These are phyloP conservation scores for Darksidea phi DNA, from an alignment of 495 filamentous ascomycete species.

Conservation along the genomic window DNA sequence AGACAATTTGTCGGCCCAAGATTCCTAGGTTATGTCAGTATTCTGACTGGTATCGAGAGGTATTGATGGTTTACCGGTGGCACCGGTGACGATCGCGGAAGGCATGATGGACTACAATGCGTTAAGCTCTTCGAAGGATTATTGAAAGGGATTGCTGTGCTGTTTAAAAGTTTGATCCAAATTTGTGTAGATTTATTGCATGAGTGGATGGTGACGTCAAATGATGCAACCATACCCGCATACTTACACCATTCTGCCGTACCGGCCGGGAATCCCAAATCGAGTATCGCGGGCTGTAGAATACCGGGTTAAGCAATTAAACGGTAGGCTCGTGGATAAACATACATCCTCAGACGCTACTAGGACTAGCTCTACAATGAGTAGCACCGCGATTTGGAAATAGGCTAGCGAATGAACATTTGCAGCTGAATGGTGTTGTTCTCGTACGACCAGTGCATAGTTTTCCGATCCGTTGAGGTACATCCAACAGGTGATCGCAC, in stretches of 20 bases:
- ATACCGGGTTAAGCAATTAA: too few species aligned
- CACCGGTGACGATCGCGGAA: constrained; percentile 37
- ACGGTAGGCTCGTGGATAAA: too few species aligned
- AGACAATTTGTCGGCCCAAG: constrained; percentile 35
- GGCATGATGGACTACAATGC: constrained; percentile 21
- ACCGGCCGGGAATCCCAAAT: neutral
- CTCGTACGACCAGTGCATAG: too few species aligned
- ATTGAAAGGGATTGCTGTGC: neutral
- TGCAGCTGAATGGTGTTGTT: too few species aligned
- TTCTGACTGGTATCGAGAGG: neutral
- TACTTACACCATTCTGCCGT: neutral
- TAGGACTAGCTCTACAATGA: too few species aligned
- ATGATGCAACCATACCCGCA: neutral
- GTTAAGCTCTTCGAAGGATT: neutral
- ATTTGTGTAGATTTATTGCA: neutral
- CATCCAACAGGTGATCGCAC: too few species aligned
- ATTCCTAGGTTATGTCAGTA: constrained; percentile 26
- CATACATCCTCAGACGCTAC: too few species aligned
- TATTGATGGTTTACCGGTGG: constrained; percentile 24
- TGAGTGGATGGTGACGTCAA: neutral
- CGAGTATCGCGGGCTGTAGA: neutral
- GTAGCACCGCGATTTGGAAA: too few species aligned
- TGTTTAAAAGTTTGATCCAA: neutral
- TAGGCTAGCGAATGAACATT: too few species aligned
- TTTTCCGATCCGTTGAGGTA: too few species aligned